Conservation (phyloP, 805 yeast species). For the Candida odintsovae region DNA sequence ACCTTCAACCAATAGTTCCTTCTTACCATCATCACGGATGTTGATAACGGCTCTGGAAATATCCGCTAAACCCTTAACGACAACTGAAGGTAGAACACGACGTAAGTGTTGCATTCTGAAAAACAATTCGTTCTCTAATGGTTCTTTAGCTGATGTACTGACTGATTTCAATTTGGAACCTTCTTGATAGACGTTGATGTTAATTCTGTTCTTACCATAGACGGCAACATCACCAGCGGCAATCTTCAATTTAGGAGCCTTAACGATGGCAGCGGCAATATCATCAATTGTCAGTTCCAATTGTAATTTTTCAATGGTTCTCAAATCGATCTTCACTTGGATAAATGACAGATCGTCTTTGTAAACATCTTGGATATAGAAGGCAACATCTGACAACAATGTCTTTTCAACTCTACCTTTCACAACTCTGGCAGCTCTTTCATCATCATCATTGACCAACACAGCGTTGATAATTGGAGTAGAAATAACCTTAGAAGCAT, state of each 20-base stretch:
- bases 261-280: conserved; percentile 73
- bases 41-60: conserved; percentile 96
- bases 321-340: conserved; percentile 74
- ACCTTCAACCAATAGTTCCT: conserved; percentile 94
- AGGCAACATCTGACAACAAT: conserved; percentile 76
- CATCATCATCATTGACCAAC: conserved; percentile 87
- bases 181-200: conserved; percentile 50
- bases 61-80: conserved; percentile 88
- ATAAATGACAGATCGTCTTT: conserved; percentile 71
- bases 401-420: conserved; percentile 97
- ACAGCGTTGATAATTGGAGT: conserved; percentile 96
- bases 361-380: conserved; percentile 90
- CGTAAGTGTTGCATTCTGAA: conserved; percentile 87
- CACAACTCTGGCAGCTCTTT: conserved; percentile 97
- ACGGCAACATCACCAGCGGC: conserved; percentile 64
- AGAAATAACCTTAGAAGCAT: conserved; percentile 90
- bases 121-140: conserved; percentile 50
- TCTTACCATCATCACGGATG: conserved; percentile 77
- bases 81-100: conserved; percentile 78
- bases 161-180: conserved; percentile 35
- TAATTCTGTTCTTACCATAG: conserved; percentile 58
- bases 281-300: conserved; percentile 83
- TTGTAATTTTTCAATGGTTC: conserved; percentile 83
- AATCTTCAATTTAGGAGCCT: conserved; percentile 88
- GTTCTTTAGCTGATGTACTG: conserved; percentile 35